A percentile compares a stretch with the other conserved stretches of the same genome.
phyloP scores from a whole-genome alignment of 148 eudicot species.

The Rhododendron henanense region DNA sequence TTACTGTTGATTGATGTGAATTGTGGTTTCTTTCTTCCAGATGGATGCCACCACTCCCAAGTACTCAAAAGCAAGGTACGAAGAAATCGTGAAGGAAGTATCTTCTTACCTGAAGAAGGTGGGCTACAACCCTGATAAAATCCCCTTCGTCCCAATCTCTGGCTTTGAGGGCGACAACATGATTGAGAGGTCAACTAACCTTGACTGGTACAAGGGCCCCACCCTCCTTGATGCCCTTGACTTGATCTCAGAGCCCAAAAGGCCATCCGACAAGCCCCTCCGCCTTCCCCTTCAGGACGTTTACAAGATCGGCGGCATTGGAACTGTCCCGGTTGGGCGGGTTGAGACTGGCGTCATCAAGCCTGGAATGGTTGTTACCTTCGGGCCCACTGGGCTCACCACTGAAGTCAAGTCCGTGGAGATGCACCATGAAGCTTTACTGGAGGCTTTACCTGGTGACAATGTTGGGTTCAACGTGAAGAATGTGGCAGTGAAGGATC shows the following conservation, averaged over 20 bases:
- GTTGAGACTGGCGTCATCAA: not conserved
- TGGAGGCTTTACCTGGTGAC: conserved; percentile 9
- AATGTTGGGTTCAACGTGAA: conserved; percentile 10
- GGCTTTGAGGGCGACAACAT: conserved; percentile 15
- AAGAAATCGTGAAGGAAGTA: conserved; percentile 16
- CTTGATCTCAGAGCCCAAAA: conserved; percentile 3
- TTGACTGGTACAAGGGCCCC: conserved; percentile 16
- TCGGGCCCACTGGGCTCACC: conserved; percentile 11
- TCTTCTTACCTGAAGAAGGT: conserved; percentile 15
- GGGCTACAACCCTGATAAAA: conserved; percentile 9
- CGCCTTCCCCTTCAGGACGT: conserved; percentile 15
- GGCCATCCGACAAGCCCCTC: conserved; percentile 15
- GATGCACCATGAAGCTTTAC: conserved; percentile 11
- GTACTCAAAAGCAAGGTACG: conserved; percentile 14
- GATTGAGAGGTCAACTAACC: conserved; percentile 11
- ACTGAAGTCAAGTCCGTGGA: conserved; percentile 13
- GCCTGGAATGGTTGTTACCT: conserved; percentile 11
- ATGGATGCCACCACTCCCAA: conserved; percentile 20
- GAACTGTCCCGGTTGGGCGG: conserved; percentile 13
- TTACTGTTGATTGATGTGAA: not conserved
- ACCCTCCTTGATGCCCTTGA: conserved; percentile 12
- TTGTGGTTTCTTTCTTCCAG: not conserved
- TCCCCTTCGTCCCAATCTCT: conserved; percentile 14
- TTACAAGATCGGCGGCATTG: conserved; percentile 15
- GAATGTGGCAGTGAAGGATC: conserved; percentile 16